Evolutionary conservation across 73 alveolate genomes (phyloP), one percentile per base, ranked within the genome.

Genomic region (Urostyla sp.): DNA sequence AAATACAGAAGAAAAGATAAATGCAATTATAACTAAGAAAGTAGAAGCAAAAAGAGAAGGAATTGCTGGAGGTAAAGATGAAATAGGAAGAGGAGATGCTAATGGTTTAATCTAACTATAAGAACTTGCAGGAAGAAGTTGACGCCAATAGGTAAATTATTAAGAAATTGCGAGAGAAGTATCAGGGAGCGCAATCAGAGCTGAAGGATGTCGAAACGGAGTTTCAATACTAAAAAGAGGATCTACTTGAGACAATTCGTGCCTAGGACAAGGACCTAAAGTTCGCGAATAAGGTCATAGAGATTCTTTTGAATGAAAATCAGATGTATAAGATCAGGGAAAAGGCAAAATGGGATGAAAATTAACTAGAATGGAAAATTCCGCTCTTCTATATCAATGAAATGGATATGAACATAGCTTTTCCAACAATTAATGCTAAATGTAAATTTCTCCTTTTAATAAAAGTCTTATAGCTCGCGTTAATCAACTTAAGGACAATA

Each of bases 141-240:
- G 88, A 73, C 16, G 95, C 63, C 43, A 54, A 61, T 72, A 59
- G 95, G 45, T 72, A 84, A 8, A 61, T 84, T 18, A 59, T 88
- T 13, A 84, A 83, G 46, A 83, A 83, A 45, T 56, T 88, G 24
- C 56, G 91, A 43, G 73, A 63, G 13, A 72, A 84, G 53, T 88
- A 88, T 54, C 45, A 75, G 52, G 23, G 27, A 49, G 63, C 90
- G 11, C 48, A 55, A 26, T 10, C 26, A 28, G 99, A 95, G 79
- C 87, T 95, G 1, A 91, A 95, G 57, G 97, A 95, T 84, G 77
- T 95, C 43, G 84, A 92, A 54, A 59, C 75, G 48, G 99, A 92
- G 67, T 76, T 83, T 46, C 78, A 91, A 61, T 79, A 76, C 51
- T 90, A 92, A 52, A 92, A 92, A 75, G 90, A 89, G 34, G 96